These are phyloP conservation scores for Rubroshorea leprosula DNA, from an alignment of 345 rosid genomes.

Conservation along the genomic window DNA sequence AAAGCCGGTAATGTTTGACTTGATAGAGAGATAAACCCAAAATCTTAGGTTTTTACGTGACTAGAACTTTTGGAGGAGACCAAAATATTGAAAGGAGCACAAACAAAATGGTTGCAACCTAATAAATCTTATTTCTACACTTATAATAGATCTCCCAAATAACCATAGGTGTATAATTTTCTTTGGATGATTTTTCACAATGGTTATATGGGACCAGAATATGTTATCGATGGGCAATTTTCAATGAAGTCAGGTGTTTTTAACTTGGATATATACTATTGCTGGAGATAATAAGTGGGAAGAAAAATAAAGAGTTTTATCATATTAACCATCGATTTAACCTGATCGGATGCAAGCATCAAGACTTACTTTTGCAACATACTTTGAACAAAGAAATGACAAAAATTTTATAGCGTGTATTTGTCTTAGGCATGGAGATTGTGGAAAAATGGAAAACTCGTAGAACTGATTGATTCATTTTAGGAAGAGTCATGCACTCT, in stretches of 20 bases:
- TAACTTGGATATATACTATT: conserved; percentile 5
- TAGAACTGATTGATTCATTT: no score
- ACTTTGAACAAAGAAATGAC: no score
- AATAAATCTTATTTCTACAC: conserved; percentile 1
- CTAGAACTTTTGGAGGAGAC: conserved; percentile 31
- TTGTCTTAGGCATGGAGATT: no score
- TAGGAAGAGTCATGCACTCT: no score
- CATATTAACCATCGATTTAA: not conserved
- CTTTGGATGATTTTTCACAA: not conserved
- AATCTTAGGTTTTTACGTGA: conserved; percentile 35
- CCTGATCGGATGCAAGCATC: not conserved
- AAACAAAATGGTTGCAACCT: conserved; percentile 5
- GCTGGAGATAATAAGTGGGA: conserved; percentile 12
- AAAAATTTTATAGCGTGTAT: no score
- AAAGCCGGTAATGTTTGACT: conserved; percentile 31
- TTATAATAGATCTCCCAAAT: no score
- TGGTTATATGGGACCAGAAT: conserved; percentile 15
- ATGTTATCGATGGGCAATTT: conserved; percentile 4
- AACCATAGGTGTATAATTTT: no score
- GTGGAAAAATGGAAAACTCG: no score
- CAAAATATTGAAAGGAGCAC: conserved; percentile 17
- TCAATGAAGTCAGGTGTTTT: conserved; percentile 6
- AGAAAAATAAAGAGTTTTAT: conserved; percentile 5
- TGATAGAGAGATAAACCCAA: conserved; percentile 33
- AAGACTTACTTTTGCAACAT: no score